A percentile compares a stretch with the other conserved stretches of the same genome.
Conservation (phyloP, 306 rosid genomes). For the Notholithocarpus densiflorus region DNA sequence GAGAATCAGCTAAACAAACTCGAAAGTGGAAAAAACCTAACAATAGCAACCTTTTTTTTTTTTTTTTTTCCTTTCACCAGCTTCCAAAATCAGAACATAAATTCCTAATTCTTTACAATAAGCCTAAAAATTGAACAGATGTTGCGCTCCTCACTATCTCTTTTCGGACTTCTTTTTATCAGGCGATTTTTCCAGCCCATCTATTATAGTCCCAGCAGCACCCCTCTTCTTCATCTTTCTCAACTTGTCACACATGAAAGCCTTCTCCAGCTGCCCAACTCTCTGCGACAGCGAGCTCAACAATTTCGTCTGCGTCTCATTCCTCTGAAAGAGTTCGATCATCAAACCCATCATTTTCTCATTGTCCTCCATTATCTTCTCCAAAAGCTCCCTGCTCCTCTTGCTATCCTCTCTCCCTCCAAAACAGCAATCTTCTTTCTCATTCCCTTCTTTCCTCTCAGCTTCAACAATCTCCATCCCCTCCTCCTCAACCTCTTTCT, state of each 20-base stretch:
- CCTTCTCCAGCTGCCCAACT: constrained; percentile 63
- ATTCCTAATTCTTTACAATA: not conserved
- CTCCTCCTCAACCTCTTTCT: constrained; percentile 1
- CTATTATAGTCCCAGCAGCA: not conserved
- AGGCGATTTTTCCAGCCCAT: not conserved
- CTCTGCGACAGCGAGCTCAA: constrained; percentile 53
- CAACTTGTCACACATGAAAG: constrained; percentile 40
- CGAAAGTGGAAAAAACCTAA: not conserved
- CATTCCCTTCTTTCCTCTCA: not conserved
- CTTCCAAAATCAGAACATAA: not conserved
- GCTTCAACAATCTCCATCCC: not conserved
- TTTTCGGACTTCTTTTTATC: constrained; percentile 5
- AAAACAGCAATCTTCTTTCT: not conserved
- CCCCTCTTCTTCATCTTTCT: constrained; percentile 51
- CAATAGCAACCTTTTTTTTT: not conserved
- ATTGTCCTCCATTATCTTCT: constrained; percentile 58
- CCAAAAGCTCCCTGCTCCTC: constrained; percentile 30
- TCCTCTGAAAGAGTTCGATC: constrained; percentile 44
- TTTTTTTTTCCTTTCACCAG: too few relatives aligned
- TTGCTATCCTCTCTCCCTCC: constrained; percentile 5
- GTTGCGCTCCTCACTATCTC: not conserved
- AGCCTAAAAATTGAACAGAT: too few relatives aligned
- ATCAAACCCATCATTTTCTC: constrained; percentile 58
- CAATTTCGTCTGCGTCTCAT: constrained; percentile 46
- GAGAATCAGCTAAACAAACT: not conserved